Percentiles rank a stretch among this genome's conserved stretches.
Conservation (phyloP, 2,329 filamentous ascomycete species). For the Bertia moriformis region DNA sequence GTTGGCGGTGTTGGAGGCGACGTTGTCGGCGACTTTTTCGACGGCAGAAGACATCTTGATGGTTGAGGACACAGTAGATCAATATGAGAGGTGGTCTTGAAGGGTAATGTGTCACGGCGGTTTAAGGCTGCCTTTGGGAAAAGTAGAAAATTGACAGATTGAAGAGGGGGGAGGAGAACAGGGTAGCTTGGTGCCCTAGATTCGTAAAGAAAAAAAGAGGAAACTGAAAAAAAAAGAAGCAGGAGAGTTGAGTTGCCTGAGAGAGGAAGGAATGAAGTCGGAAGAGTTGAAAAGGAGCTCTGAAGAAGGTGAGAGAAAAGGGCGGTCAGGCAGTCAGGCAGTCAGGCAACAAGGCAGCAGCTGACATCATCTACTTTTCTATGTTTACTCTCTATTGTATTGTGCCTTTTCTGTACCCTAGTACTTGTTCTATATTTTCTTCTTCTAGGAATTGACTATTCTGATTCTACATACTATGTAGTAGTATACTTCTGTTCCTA, state of each 20-base stretch:
- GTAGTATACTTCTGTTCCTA: too few relatives aligned
- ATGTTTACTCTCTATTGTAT: too few relatives aligned
- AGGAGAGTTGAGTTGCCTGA: neutral
- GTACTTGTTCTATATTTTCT: too few relatives aligned
- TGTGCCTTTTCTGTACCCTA: too few relatives aligned
- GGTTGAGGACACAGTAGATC: neutral
- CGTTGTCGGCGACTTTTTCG: neutral
- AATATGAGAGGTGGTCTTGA: neutral
- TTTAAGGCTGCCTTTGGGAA: neutral
- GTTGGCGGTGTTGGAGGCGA: neutral
- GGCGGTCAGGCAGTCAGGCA: too few relatives aligned
- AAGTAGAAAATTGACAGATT: neutral
- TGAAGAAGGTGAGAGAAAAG: neutral
- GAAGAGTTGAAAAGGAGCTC: neutral
- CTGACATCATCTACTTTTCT: too few relatives aligned
- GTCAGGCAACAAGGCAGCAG: too few relatives aligned
- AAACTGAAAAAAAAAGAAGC: too few relatives aligned
- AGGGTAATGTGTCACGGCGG: neutral
- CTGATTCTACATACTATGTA: too few relatives aligned
- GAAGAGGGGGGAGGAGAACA: neutral
- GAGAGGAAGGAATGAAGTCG: neutral
- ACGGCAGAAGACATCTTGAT: neutral
- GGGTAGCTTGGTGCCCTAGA: conserved; percentile 2
- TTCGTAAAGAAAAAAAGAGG: neutral
- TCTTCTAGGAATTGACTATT: too few relatives aligned